Evolutionary conservation across 305 asterid species (phyloP), one percentile per base, ranked within the genome.

Genomic region (Fraxinus xanthoxyloides): DNA sequence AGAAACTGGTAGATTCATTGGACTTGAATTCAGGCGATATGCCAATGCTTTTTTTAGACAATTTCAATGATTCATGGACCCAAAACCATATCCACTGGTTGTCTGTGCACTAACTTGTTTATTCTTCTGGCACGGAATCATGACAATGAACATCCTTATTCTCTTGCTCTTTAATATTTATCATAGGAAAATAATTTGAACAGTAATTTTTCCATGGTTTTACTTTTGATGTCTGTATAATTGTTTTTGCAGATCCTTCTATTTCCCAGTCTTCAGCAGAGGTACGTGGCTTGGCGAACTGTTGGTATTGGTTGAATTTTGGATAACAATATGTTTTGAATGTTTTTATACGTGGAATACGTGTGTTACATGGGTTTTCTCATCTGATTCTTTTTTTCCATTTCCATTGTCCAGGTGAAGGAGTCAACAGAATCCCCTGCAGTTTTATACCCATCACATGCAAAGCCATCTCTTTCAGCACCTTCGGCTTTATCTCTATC

Each of bases 401-500:
- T 85, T 80, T 56, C 32, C 48, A 23, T 31, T 83, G 21, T 72
- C 32, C 83, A 95, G 99, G 91, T 85, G 76, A 93, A 91, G 86
- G 97, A 90, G 85, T 77, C 91, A 73, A 83, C 80, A 2, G 94
- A 65, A 78, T 88, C 94, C 5, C 88, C 91, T 19, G 83, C 88
- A 19, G 87, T 87, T 80, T 90, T 97, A 46, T 91, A 84, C 76
- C 89, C 91, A 67, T 90, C 94, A 81, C 97, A 94, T 2, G 56
- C 82, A 67, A 93, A 94, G 89, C 87, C 89, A 81, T 92, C 95
- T 75, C 92, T 97, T 32, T 90, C 96, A 28, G 89, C 81, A 79
- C 94, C 91, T 84, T 92, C 97, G 43, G 87, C 91, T 81, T 90
- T 97, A 35, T 90, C 98, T 75, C 40, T 85, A 24, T 86, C 98